A percentile compares a stretch with the other conserved stretches of the same genome.
phyloP scores from a whole-genome alignment of 306 rosid species.

The peach (Prunus persica) region DNA sequence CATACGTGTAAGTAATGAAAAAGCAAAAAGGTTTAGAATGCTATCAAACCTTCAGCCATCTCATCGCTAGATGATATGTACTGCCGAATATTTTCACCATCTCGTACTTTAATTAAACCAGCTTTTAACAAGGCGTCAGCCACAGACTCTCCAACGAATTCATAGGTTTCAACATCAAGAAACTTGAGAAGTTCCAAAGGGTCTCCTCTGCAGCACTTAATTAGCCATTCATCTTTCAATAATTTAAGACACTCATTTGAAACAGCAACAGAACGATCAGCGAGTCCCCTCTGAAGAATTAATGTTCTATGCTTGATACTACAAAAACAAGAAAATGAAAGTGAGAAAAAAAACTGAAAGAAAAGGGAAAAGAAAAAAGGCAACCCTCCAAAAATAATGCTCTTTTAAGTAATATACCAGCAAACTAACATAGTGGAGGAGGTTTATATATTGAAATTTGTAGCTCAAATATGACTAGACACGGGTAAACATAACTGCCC shows the following conservation, averaged over 20 bases:
- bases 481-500: neutral
- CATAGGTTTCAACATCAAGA: slow-evolving; percentile 98
- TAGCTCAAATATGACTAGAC: neutral
- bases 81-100: slow-evolving; percentile 58
- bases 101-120: slow-evolving; percentile 51
- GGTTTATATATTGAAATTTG: neutral
- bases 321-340: slow-evolving; percentile 1
- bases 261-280: slow-evolving; percentile 79
- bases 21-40: slow-evolving; percentile 6
- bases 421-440: neutral
- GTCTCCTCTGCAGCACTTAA: slow-evolving; percentile 64
- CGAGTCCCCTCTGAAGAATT: slow-evolving; percentile 89
- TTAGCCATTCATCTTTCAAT: slow-evolving; percentile 91
- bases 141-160: slow-evolving; percentile 78
- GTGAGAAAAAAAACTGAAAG: neutral
- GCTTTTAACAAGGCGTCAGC: slow-evolving; percentile 66
- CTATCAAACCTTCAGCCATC: slow-evolving; percentile 47
- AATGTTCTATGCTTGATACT: slow-evolving; percentile 84
- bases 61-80: slow-evolving; percentile 27
- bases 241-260: slow-evolving; percentile 83
- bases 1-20: neutral
- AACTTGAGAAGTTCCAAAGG: slow-evolving; percentile 74
- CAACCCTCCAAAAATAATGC: neutral
- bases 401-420: neutral
- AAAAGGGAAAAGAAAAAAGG: neutral